Evolutionary conservation across 2,329 filamentous ascomycete genomes (phyloP).

Genomic region (Penicillium sclerotigenum): DNA sequence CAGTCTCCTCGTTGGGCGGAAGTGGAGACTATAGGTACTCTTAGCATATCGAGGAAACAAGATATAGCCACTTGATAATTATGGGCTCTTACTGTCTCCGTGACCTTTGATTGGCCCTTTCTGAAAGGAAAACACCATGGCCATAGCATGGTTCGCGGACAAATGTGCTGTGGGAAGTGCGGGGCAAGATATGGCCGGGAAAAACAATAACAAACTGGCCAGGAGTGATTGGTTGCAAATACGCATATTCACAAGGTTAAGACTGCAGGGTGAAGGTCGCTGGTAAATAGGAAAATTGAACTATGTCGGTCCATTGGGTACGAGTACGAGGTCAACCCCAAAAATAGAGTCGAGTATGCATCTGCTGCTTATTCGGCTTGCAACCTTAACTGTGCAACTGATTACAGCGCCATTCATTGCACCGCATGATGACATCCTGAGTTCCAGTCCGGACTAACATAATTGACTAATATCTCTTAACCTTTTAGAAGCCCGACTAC

Average conservation of each 20-base stretch:
- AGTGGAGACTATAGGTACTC: background rate
- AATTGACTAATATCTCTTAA: background rate
- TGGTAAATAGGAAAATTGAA: background rate
- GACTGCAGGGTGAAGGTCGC: too few species aligned
- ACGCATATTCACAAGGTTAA: too few species aligned
- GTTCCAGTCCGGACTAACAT: background rate
- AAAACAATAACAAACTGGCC: background rate
- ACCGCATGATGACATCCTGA: background rate
- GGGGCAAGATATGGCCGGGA: background rate
- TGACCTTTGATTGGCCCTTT: background rate
- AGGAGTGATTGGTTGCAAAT: background rate
- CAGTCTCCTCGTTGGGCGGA: background rate
- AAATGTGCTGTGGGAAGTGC: background rate
- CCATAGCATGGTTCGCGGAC: background rate
- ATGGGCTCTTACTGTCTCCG: background rate
- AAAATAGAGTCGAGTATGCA: background rate
- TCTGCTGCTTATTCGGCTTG: background rate
- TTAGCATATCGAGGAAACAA: background rate
- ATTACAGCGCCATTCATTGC: background rate
- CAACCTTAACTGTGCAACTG: background rate
- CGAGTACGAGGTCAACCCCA: background rate
- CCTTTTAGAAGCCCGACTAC: background rate
- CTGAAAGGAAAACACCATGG: background rate
- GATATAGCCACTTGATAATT: background rate
- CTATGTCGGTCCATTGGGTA: background rate